A percentile compares a stretch with the other conserved stretches of the same genome.
These are phyloP conservation scores for Singerocomus rubriflavus DNA, from an alignment of 1,284 basidiomycete genomes.

Conservation along the genomic window DNA sequence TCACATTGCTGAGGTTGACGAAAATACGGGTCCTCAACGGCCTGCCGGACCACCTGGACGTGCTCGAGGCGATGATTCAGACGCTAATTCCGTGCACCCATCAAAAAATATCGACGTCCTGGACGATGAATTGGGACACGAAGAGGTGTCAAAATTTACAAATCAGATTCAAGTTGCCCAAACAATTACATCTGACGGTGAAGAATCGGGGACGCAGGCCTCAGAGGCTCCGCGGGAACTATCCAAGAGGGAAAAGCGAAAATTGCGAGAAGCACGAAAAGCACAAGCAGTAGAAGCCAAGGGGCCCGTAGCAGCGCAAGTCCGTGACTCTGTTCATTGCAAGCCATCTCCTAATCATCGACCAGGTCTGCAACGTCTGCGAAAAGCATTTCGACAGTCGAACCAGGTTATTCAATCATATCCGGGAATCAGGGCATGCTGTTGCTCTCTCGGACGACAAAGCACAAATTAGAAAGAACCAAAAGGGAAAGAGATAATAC, in stretches of 20 bases:
- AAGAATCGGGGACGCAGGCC: neutral
- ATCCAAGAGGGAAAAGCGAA: constrained; percentile 81
- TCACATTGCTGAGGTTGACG: constrained; percentile 16
- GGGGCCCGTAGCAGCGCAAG: constrained; percentile 7
- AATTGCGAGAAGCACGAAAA: constrained; percentile 76
- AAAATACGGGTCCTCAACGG: constrained; percentile 8
- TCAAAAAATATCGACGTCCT: neutral
- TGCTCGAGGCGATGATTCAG: constrained; percentile 22
- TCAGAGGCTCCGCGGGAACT: constrained; percentile 41
- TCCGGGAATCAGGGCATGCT: constrained; percentile 75
- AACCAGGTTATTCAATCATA: constrained; percentile 78
- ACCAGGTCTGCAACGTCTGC: constrained; percentile 73
- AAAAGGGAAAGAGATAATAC: constrained; percentile 39
- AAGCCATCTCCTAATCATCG: constrained; percentile 6
- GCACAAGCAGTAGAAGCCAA: constrained; percentile 44
- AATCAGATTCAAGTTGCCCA: neutral
- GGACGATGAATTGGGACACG: neutral
- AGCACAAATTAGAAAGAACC: constrained; percentile 36
- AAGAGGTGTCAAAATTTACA: constrained; percentile 5
- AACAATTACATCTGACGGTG: neutral
- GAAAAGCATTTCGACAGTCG: constrained; percentile 61
- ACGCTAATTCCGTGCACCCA: neutral
- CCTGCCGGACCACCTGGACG: constrained; percentile 16
- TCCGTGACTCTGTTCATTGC: constrained; percentile 6
- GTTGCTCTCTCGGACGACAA: constrained; percentile 40